These are phyloP conservation scores for Phytopythium oedochilum DNA, from an alignment of 352 stramenopile genomes.

Conservation along the genomic window DNA sequence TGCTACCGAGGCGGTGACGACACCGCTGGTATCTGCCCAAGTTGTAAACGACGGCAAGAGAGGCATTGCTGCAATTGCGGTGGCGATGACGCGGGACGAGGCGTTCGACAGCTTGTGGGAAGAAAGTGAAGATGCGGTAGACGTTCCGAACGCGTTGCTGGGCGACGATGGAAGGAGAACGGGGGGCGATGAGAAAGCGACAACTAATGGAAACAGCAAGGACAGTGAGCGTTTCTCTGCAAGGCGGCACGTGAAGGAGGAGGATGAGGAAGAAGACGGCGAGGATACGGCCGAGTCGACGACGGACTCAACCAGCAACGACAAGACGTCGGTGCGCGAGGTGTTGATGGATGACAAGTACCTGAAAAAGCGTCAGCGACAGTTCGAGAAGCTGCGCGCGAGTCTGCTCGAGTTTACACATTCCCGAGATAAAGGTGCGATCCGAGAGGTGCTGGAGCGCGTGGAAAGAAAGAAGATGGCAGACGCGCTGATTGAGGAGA, in stretches of 20 bases:
- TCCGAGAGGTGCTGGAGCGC: slow-evolving; percentile 60
- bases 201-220: no score
- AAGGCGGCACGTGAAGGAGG: no score
- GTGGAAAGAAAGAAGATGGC: slow-evolving; percentile 75
- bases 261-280: slow-evolving; percentile 23
- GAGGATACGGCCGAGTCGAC: slow-evolving; percentile 17
- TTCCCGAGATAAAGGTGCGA: slow-evolving; percentile 38
- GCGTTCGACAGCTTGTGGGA: slow-evolving; percentile 80
- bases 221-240: no score
- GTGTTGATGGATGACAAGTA: slow-evolving; percentile 77
- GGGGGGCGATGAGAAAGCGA: neutral
- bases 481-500: slow-evolving; percentile 53
- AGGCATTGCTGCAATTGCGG: neutral
- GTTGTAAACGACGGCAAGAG: neutral
- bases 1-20: neutral
- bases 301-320: slow-evolving; percentile 3
- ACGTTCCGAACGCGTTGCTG: slow-evolving; percentile 3
- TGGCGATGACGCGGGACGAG: slow-evolving; percentile 61
- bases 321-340: slow-evolving; percentile 18
- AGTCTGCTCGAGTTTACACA: slow-evolving; percentile 35
- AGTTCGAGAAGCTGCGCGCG: slow-evolving; percentile 62
- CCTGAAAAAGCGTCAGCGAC: slow-evolving; percentile 66
- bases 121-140: slow-evolving; percentile 32
- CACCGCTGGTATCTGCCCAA: no score
- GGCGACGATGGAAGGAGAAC: neutral